Evolutionary conservation across 352 stramenopile species (phyloP).

Genomic region (Pythium brassicae): DNA sequence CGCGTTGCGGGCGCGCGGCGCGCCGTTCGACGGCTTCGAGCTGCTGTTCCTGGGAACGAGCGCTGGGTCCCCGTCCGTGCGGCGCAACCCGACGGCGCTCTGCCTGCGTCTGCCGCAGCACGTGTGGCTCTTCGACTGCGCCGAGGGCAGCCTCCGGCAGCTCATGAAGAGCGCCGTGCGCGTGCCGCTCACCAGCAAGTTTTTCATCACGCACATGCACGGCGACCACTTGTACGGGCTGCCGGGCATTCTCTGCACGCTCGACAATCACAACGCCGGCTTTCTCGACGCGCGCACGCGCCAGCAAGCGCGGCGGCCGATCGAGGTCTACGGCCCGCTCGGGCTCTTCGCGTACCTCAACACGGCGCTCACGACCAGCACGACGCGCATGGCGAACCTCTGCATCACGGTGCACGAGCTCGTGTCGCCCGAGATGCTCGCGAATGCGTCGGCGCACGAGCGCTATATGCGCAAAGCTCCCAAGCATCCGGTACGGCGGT

Average conservation of each 20-base stretch:
- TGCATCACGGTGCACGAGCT: conserved; percentile 73
- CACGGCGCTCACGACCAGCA: conserved; percentile 58
- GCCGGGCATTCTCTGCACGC: conserved; percentile 74
- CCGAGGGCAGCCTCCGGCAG: conserved; percentile 73
- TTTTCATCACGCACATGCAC: conserved; percentile 85
- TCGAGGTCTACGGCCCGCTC: conserved; percentile 75
- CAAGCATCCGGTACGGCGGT: conserved; percentile 44
- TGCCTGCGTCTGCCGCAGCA: conserved; percentile 58
- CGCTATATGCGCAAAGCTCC: conserved; percentile 60
- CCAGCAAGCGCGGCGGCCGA: conserved; percentile 32
- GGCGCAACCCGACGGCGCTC: conserved; percentile 53
- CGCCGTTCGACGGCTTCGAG: conserved; percentile 82
- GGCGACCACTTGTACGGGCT: conserved; percentile 85
- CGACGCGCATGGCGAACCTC: conserved; percentile 65
- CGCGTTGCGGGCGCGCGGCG: conserved; percentile 27
- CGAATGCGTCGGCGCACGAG: conserved; percentile 42
- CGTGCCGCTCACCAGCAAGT: conserved; percentile 72
- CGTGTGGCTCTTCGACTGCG: conserved; percentile 89
- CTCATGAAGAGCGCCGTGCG: conserved; percentile 77
- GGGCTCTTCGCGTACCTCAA: conserved; percentile 80
- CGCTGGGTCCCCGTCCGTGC: conserved; percentile 66
- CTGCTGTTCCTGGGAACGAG: conserved; percentile 80
- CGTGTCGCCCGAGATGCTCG: conserved; percentile 44
- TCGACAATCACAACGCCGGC: conserved; percentile 72
- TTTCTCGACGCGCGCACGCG: conserved; percentile 60